Evolutionary conservation across 2,329 filamentous ascomycete genomes (phyloP), one percentile per base, ranked within the genome.

Genomic region (Fusarium scirpi): DNA sequence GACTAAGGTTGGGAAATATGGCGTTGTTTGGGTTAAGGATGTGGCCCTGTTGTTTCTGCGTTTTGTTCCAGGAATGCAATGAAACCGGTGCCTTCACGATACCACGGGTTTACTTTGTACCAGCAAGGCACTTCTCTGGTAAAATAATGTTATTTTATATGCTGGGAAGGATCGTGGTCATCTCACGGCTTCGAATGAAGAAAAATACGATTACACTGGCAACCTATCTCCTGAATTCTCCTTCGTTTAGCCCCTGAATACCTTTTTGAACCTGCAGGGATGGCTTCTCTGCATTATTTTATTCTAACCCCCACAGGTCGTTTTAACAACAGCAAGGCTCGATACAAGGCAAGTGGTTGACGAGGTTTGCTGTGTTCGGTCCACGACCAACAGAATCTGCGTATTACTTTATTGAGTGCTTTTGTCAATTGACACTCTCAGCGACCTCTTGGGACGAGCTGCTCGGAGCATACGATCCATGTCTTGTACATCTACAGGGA

Each of bases 101-200:
- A 73, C 71, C 68, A 70, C 30, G 27, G 53, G 51, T 60, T 62
- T 38, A 24, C 40, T 65, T 41, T 60, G 57, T 51, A 66, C 62
- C 54, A 55, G 59, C 58, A 66, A 62, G 45, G 47, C 40, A 61
- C 24, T 34, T 41, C 51, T 61, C 25, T 38, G 29, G 49, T 49
- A 66, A 41, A 52, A 61, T 22, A 61, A 47, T 65, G 18, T 46
- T 46, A 52, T 13, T 41, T 43, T 53, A 65, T 48, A 61, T 54
- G 18, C 47, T 46, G 38, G 45, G 22, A 20, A 38, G 9, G 11
- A 4, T 9, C 24, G 11, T 27, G 22, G 43, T 7, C 16, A 20
- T 27, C 16, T 43, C 27, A 25, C 24, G 20, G 18, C 41, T 64
- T 47, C n/a, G 8, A 27, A 32, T 16, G 15, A 27, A 48, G 52